phyloP scores from a whole-genome alignment of 371 early-diverging fungal genomes.

The Mortierella sp. region DNA sequence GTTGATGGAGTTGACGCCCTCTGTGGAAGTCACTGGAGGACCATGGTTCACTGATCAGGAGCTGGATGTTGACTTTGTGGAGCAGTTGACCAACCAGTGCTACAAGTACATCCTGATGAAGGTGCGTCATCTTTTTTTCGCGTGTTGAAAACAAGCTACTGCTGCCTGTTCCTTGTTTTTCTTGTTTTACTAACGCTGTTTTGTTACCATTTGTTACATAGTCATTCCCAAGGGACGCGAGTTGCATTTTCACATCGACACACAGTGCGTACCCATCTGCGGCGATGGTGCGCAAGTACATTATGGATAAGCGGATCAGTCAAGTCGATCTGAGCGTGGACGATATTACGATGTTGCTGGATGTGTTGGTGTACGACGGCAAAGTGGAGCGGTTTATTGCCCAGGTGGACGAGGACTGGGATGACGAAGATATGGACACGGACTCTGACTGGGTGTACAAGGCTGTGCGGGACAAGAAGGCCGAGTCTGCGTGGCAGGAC shows the following conservation, averaged over 20 bases:
- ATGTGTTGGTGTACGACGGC: conserved; percentile 93
- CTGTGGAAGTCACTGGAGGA: conserved; percentile 96
- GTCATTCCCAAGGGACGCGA: conserved; percentile 77
- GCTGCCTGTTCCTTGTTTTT: not conserved
- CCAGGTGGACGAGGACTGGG: conserved; percentile 66
- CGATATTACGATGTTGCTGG: conserved; percentile 87
- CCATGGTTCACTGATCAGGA: conserved; percentile 98
- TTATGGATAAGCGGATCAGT: conserved; percentile 79
- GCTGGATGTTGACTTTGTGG: conserved; percentile 95
- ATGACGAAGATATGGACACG: conserved; percentile 63
- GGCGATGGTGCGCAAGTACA: conserved; percentile 76
- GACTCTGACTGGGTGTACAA: conserved; percentile 81
- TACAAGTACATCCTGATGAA: conserved; percentile 81
- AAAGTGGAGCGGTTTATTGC: conserved; percentile 79
- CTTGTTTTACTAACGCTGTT: not conserved
- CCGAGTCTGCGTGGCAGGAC: conserved; percentile 75
- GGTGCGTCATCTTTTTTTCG: conserved; percentile 57
- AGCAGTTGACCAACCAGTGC: conserved; percentile 81
- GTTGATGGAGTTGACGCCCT: conserved; percentile 90
- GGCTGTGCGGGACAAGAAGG: conserved; percentile 68
- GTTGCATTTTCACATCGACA: conserved; percentile 68
- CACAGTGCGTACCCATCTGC: conserved; percentile 82
- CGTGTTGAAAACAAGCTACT: not conserved
- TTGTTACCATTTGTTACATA: conserved; percentile 24
- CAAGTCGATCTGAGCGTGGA: conserved; percentile 79